These are phyloP conservation scores for Passalora sequoiae DNA, from an alignment of 2,329 filamentous ascomycete species.

Conservation along the genomic window DNA sequence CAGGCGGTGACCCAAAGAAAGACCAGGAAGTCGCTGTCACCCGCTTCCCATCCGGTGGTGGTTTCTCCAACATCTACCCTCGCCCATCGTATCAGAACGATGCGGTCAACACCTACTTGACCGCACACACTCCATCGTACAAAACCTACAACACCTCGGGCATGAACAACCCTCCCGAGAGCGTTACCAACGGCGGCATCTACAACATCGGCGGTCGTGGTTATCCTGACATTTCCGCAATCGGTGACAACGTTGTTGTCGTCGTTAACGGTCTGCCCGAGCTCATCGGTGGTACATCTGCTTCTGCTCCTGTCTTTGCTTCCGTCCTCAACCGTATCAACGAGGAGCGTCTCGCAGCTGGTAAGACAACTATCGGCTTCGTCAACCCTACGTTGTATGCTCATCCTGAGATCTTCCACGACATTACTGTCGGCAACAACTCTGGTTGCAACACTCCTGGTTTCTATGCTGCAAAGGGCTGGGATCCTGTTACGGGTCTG, in stretches of 20 bases:
- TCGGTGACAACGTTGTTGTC: slow-evolving; percentile 26
- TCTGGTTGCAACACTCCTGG: slow-evolving; percentile 23
- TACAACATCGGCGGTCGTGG: slow-evolving; percentile 26
- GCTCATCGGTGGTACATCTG: slow-evolving; percentile 28
- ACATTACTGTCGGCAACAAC: slow-evolving; percentile 36
- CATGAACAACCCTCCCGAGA: slow-evolving; percentile 32
- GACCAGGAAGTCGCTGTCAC: slow-evolving; percentile 38
- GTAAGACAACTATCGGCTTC: slow-evolving; percentile 28
- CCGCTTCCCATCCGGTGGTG: slow-evolving; percentile 42
- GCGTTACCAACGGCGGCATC: slow-evolving; percentile 18
- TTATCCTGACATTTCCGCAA: slow-evolving; percentile 42
- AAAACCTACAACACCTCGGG: slow-evolving; percentile 48
- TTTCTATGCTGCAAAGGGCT: slow-evolving; percentile 16
- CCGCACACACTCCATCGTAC: slow-evolving; percentile 25
- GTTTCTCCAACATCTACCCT: slow-evolving; percentile 37
- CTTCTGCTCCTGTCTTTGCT: slow-evolving; percentile 26
- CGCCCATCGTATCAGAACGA: slow-evolving; percentile 34
- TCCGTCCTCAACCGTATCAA: slow-evolving; percentile 29
- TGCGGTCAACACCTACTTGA: slow-evolving; percentile 37
- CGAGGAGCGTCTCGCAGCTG: slow-evolving; percentile 26
- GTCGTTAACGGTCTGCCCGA: slow-evolving; percentile 18
- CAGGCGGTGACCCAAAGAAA: slow-evolving; percentile 28
- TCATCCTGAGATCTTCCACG: slow-evolving; percentile 34
- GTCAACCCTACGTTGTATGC: slow-evolving; percentile 36
- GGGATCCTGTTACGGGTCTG: slow-evolving; percentile 30